These are phyloP conservation scores for Metschnikowia noctiluminum DNA, from an alignment of 805 yeast species.

Conservation along the genomic window DNA sequence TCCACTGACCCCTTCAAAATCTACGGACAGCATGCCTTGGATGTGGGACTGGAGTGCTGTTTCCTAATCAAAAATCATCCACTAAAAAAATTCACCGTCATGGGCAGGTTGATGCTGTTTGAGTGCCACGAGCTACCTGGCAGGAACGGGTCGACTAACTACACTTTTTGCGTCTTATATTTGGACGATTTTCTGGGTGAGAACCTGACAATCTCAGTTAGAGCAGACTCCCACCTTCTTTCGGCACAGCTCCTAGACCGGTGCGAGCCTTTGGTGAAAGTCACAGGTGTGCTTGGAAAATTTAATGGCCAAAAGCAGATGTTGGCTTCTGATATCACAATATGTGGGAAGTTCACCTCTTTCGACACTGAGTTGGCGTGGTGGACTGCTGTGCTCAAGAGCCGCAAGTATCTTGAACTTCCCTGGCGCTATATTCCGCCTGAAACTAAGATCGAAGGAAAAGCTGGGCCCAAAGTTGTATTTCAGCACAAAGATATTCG, in stretches of 20 bases:
- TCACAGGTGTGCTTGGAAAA: conserved; percentile 19
- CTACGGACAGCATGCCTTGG: conserved; percentile 18
- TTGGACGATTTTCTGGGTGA: conserved; percentile 37
- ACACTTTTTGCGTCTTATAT: conserved; percentile 17
- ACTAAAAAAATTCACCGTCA: conserved; percentile 20
- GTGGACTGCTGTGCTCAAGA: conserved; percentile 27
- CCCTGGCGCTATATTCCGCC: conserved; percentile 27
- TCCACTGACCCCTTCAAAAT: conserved; percentile 12
- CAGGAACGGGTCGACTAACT: conserved; percentile 1
- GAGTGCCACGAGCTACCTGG: conserved; percentile 1
- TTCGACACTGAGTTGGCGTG: conserved; percentile 25
- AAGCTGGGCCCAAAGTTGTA: conserved; percentile 40
- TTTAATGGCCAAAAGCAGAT: conserved; percentile 8
- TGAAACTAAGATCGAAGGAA: not conserved
- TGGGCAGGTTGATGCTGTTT: conserved; percentile 27
- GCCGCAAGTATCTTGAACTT: conserved; percentile 16
- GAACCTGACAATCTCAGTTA: conserved; percentile 26
- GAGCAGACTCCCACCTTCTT: conserved; percentile 16
- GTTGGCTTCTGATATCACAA: conserved; percentile 6
- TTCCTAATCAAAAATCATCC: conserved; percentile 34
- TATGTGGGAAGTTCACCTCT: conserved; percentile 18
- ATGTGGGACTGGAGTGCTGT: conserved; percentile 12
- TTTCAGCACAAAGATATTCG: conserved; percentile 84
- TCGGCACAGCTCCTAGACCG: conserved; percentile 12
- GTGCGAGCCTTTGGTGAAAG: conserved; percentile 27